Percentiles rank a stretch among this genome's conserved stretches.
Evolutionary conservation across 208 protist genomes (phyloP).

Genomic region (Crithidia thermophila): DNA sequence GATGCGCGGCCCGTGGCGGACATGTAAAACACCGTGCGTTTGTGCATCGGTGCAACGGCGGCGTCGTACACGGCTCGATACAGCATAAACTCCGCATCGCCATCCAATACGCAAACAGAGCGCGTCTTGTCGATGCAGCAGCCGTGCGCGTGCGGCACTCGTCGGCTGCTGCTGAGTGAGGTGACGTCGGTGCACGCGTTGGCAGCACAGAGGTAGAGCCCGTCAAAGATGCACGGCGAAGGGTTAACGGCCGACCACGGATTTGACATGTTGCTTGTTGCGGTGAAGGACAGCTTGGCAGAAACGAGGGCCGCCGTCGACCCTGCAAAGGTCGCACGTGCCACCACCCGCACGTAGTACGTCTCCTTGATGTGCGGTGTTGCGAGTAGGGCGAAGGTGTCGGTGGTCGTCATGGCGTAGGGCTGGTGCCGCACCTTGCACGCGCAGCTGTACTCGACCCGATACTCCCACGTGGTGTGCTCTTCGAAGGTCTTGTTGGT

Average conservation of each 20-base stretch:
- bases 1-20: constrained; percentile 10
- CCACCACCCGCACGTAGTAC: constrained; percentile 57
- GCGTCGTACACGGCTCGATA: neutral
- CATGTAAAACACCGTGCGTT: constrained; percentile 21
- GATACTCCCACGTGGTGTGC: constrained; percentile 50
- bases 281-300: constrained; percentile 29
- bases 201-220: constrained; percentile 40
- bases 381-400: constrained; percentile 40
- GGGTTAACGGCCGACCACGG: constrained; percentile 40
- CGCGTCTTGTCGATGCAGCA: neutral
- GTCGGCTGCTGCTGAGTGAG: constrained; percentile 2
- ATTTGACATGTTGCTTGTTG: constrained; percentile 19
- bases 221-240: constrained; percentile 58
- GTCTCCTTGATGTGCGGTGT: constrained; percentile 47
- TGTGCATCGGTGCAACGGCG: neutral
- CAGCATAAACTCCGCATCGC: constrained; percentile 16
- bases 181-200: neutral
- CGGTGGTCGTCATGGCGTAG: constrained; percentile 25
- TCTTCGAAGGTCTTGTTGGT: constrained; percentile 12
- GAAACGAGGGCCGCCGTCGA: constrained; percentile 32
- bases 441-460: constrained; percentile 57
- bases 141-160: neutral
- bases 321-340: constrained; percentile 25
- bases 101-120: neutral
- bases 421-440: constrained; percentile 27